Base-by-base conservation (phyloP, 106 monocot species). In the Narthecium ossifragum region DNA sequence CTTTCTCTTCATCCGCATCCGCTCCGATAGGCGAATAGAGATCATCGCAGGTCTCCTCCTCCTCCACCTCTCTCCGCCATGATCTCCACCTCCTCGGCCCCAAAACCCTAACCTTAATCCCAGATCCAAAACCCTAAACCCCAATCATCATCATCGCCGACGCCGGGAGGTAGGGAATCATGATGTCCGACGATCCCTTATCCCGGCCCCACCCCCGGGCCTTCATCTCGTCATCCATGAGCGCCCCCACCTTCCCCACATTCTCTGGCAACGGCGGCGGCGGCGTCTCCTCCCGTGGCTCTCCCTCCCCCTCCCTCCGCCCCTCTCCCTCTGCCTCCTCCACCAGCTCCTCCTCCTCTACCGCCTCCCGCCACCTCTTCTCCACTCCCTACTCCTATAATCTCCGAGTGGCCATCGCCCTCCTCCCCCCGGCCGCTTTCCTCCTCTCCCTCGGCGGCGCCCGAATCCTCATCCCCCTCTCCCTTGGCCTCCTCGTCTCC, bases 381-480 rank as follows among this genome's bases (percentile, higher is more conserved):
- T 31, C 78, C 0, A 51, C 70, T 29, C 26, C 77, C 36, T 83
- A 80, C 72, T 47, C 76, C 41, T 72, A 90, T 55, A 90, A 90
- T 63, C 62, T 29, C n/a, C 77, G 89, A 10, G 25, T 86, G 49
- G 77, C 83, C 45, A 23, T 78, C 34, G 89, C 94, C 50, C 85
- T 90, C 41, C 68, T 64, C 22, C 93, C 93, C 9, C 67, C 83
- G 26, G 86, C 80, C 24, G 83, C 78, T 46, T 84, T 86, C 78
- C 86, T 96, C 59, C 83, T 96, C 33, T 79, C 79, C 73, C 85
- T 96, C 29, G 89, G 86, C 37, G 90, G 86, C 20, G 50, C 83
- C 11, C 68, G 76, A 5, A 78, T 86, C 28, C 32, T 84, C 51
- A n/a, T 60, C 10, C 59, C 76, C 53, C 78, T 90, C 50, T 58